Percentiles rank a stretch among this genome's conserved stretches.
Evolutionary conservation across 108 stramenopile genomes (phyloP).

Genomic region (Mediolabrus comicus): DNA sequence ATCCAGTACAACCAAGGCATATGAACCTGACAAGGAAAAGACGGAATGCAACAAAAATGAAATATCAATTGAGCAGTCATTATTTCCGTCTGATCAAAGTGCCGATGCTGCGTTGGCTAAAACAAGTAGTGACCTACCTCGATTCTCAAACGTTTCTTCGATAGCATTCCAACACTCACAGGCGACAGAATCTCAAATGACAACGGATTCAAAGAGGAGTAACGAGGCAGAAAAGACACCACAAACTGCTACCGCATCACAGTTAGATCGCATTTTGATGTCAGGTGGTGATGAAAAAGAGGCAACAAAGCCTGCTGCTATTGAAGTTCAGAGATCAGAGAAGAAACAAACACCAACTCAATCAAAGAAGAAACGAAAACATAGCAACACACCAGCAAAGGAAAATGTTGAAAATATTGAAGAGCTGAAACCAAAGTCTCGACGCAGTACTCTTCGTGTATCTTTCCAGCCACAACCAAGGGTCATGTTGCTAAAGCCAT

Average conservation of each 20-base stretch:
- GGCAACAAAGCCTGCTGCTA: not conserved
- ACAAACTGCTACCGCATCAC: not conserved
- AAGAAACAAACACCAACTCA: not conserved
- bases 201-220: not conserved
- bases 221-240: not conserved
- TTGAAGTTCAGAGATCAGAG: not conserved
- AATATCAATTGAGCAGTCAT: not conserved
- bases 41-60: not conserved
- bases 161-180: not conserved
- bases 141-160: not conserved
- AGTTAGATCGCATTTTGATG: not conserved
- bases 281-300: not conserved
- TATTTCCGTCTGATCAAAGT: not conserved
- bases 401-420: not conserved
- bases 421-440: not conserved
- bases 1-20: not conserved
- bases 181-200: too few species aligned
- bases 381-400: not conserved
- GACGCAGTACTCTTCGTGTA: slow-evolving; percentile 11
- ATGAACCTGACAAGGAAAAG: not conserved
- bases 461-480: slow-evolving; percentile 24
- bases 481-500: slow-evolving; percentile 34
- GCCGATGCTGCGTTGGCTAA: not conserved
- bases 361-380: not conserved
- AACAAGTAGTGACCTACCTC: not conserved